Evolutionary conservation across 2,329 filamentous ascomycete species (phyloP), one percentile per base, ranked within the genome.

Genomic region (Stachybotrys chlorohalonatus): DNA sequence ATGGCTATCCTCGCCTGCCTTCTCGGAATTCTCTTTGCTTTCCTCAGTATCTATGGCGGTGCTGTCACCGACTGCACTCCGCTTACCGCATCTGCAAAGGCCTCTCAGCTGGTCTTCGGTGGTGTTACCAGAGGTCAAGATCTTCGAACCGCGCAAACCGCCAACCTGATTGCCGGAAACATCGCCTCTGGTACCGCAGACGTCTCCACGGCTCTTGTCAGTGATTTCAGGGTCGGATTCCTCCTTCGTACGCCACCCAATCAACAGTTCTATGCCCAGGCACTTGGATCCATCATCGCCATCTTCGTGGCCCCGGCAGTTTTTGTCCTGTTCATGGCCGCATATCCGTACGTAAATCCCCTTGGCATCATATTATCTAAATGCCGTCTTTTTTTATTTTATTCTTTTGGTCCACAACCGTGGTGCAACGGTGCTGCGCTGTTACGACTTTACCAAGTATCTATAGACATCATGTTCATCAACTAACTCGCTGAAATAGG

Each of bases 171-270:
- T 36, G 84, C 84, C 47, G 84, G 84, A 59, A 73, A 73, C 62
- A 73, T 83, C 47, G 79, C 80, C 7, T 77, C 77, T 0, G 79
- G 79, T 54, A 77, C 76, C n/a, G 80, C 80, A 5, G 75, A 79
- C 15, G 77, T 81, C 7, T 70, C 79, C 49, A 76, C 72, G 45
- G 71, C 77, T 52, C 70, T 87, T 15, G 78, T 81, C 42, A 75
- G 75, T 54, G 85, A 89, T 63, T 87, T 87, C 77, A 78, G 84
- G 39, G 83, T 84, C 47, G 85, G 84, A 5, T 87, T 86, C 74
- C 74, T 88, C 5, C 78, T 88, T 53, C 74, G 79, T 58, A 87
- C 84, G 0, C 78, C 84, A 0, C 84, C 85, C 0, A 75, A 79
- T 56, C 77, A 83, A 65, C 85, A 88, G 67, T 88, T 83, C 75